Evolutionary conservation across 1,284 basidiomycete species (phyloP), one percentile per base, ranked within the genome.

Genomic region (Macrocystidia cucumis): DNA sequence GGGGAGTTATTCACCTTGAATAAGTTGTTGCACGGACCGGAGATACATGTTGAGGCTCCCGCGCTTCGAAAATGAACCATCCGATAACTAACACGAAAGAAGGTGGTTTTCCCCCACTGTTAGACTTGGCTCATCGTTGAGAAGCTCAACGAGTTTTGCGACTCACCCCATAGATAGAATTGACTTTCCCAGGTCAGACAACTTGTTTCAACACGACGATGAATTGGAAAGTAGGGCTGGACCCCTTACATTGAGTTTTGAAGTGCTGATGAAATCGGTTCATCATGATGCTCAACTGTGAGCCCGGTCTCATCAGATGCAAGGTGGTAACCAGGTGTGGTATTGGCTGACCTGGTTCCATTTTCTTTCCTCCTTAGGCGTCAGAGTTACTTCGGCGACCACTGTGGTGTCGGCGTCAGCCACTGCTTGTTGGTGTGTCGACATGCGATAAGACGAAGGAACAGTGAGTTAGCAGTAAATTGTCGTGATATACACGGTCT

Each of bases 31-130:
- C n/a, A n/a, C n/a, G 52, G 52, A 44, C 3, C 50, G 36, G 2
- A 78, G 55, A 0, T 56, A 60, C 50, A 71, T 54, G 44, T 3
- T 50, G 37, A 3, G 78, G 55, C 0, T 9, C 12, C 71, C 69
- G 25, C 56, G 55, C 34, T 59, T 55, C 20, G 57, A 57, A 51
- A 70, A 78, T 1, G 67, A 62, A 9, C 71, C 71, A 45, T 73
- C 69, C 8, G 69, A 65, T 12, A 67, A 56, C 67, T 72, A 29
- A 11, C n/a, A n/a, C n/a, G 25, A 5, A 26, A 29, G 13, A 5
- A 24, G n/a, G n/a, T n/a, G n/a, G n/a, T n/a, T n/a, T n/a, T n/a
- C n/a, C n/a, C n/a, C 12, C 11, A 23, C 29, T 24, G 20, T 25
- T 20, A n/a, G 13, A 17, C 3, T 20, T 1, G 25, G n/a, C 17